Conservation (phyloP, 2,329 filamentous ascomycete species). For the Xylariales sp. region DNA sequence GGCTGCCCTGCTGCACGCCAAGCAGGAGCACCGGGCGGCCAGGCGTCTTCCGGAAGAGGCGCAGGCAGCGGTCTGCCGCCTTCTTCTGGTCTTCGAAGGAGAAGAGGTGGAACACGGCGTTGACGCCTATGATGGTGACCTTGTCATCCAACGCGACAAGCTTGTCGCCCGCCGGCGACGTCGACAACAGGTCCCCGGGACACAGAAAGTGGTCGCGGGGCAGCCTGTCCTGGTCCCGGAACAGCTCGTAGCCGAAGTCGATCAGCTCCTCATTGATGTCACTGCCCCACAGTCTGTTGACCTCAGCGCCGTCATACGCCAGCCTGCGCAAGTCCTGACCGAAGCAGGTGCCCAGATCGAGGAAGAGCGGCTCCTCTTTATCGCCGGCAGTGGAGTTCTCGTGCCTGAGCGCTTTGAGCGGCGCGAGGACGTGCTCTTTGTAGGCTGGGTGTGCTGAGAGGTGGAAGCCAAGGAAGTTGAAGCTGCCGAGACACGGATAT, state of each 20-base stretch:
- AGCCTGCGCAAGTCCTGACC: slow-evolving; percentile 30
- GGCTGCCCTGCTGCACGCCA: slow-evolving; percentile 16
- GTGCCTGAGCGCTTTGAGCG: slow-evolving; percentile 23
- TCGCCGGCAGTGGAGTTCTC: slow-evolving; percentile 13
- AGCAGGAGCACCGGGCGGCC: slow-evolving; percentile 26
- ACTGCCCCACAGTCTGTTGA: slow-evolving; percentile 24
- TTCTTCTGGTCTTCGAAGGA: slow-evolving; percentile 26
- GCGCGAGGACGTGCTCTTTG: slow-evolving; percentile 20
- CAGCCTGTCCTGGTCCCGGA: slow-evolving; percentile 29
- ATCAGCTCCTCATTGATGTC: slow-evolving; percentile 32
- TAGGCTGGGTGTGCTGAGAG: slow-evolving; percentile 22
- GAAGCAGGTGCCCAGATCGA: slow-evolving; percentile 25
- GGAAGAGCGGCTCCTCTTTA: slow-evolving; percentile 25
- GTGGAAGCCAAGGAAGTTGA: slow-evolving; percentile 36
- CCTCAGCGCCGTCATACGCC: slow-evolving; percentile 26
- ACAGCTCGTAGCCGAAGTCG: slow-evolving; percentile 35
- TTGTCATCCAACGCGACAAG: slow-evolving; percentile 26
- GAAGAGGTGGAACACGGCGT: slow-evolving; percentile 34
- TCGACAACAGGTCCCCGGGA: slow-evolving; percentile 23
- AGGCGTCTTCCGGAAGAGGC: slow-evolving; percentile 21
- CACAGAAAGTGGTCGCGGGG: slow-evolving; percentile 28
- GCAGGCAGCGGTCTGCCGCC: slow-evolving; percentile 20
- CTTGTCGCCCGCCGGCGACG: slow-evolving; percentile 20
- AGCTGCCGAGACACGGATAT: slow-evolving; percentile 38
- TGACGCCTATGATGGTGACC: slow-evolving; percentile 24